Base-by-base conservation (phyloP, 78 protist genomes). In the Dictyostelium purpureum region DNA sequence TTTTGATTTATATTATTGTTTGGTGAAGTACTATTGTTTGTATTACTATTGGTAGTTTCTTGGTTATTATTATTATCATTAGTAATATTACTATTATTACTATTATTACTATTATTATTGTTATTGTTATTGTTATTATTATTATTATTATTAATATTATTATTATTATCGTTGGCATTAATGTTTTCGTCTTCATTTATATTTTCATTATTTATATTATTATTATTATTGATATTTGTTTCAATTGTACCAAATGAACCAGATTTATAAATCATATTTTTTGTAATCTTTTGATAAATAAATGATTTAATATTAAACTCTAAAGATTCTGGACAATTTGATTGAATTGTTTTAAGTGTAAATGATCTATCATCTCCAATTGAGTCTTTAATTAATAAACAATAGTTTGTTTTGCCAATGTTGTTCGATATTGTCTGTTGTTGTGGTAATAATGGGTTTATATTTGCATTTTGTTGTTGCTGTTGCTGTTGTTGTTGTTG, bases 181-280 rank as follows among this genome's bases (percentile, higher is more conserved):
- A n/a, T 77, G 31, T 57, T 43, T 7, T 18, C 14, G 11, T 40
- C 26, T 26, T 71, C 37, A 26, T 4, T 26, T 16, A 19, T 21
- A 14, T 26, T 4, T 42, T 38, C 43, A 7, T 5, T 19, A 11
- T 7, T 11, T 28, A 28, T 59, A 54, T 49, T 49, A 18, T 28
- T 69, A 24, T 14, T n/a, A 67, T 49, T 24, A 38, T 81, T 81
- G 49, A 40, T 40, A 40, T 9, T 16, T 43, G 71, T 79, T 35
- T 83, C 90, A 6, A 85, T 24, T n/a, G 24, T 14, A 59, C 83
- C 92, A 47, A 85, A 71, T 54, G 92, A 85, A 45, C 92, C 92
- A n/a, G 82, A 54, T 47, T 85, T 70, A 31, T 73, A 85, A 6
- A 85, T 85, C 42, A 69, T 54, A 69, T 85, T 85, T 70, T 85